A percentile compares a stretch with the other conserved stretches of the same genome.
Conservation (phyloP, 768 basidiomycete species). For the Suillus subluteus region DNA sequence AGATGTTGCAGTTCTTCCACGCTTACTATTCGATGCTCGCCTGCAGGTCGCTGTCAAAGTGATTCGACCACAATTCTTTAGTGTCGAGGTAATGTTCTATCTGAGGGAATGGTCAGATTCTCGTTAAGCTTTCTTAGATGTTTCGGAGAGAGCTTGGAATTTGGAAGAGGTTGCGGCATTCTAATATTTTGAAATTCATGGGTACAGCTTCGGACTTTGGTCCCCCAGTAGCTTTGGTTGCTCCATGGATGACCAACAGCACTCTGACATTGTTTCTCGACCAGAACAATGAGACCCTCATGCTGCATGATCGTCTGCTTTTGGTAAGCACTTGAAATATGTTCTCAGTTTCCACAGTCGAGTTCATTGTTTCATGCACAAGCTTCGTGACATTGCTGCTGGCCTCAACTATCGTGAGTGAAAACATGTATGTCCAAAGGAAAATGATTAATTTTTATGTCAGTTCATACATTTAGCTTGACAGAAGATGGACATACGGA, state of each 20-base stretch:
- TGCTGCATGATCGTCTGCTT: neutral
- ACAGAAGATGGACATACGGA: neutral
- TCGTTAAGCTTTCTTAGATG: neutral
- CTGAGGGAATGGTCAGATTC: neutral
- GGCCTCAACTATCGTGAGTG: neutral
- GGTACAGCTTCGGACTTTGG: neutral
- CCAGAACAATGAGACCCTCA: neutral
- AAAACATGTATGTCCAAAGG: neutral
- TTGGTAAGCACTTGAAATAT: neutral
- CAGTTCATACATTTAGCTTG: neutral
- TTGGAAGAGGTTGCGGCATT: neutral
- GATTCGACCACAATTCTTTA: neutral
- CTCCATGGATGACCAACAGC: neutral
- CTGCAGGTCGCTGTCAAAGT: neutral
- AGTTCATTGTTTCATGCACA: neutral
- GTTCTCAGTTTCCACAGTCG: neutral
- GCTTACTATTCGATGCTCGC: neutral
- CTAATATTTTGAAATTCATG: neutral
- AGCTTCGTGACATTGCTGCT: neutral
- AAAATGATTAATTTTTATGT: neutral
- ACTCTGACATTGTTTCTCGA: neutral
- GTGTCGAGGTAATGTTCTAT: neutral
- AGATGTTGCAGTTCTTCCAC: neutral
- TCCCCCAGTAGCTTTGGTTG: neutral
- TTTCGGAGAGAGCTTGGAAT: conserved; percentile 1